Base-by-base conservation (phyloP, 306 rosid genomes). In the Quercus parvula region DNA sequence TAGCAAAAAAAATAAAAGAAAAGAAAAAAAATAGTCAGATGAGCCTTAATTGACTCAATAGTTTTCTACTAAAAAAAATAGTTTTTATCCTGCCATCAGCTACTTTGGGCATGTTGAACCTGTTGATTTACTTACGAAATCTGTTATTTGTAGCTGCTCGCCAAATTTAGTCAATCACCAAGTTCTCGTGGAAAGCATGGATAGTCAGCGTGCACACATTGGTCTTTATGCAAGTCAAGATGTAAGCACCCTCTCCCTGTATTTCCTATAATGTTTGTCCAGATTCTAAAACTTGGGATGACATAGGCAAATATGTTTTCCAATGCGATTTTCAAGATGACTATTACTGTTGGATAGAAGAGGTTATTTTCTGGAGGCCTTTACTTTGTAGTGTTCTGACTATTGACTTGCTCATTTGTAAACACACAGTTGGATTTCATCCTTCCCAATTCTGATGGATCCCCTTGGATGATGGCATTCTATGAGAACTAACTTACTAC, bases 161-260 rank as follows among this genome's bases (percentile, higher is more conserved):
- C 93, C 99, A 55, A 95, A 95, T 86, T 96, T 95, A 72, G 88
- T 84, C 72, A 89, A 82, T 83, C 82, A 95, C 88, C 99, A 95
- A 95, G 98, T 95, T 76, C 94, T 95, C 27, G 84, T 91, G 35
- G 99, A 95, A 86, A 95, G 98, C 93, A 95, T 95, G 99, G 99
- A 90, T 73, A 84, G 88, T 79, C 88, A 87, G 62, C 86, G 85
- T 67, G 84, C 97, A 24, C 99, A 91, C 78, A 89, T 95, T 46
- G 99, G 99, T 83, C 83, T 96, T 35, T 96, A 89, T 86, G 98
- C 99, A 55, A 91, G 83, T 84, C 92, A 82, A 70, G 96, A 96
- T 73, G 99, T 96, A 90, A 90, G 97, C 74, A 52, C 58, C 78
- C 76, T 80, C 80, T 70, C 75, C 44, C 66, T 70, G 72, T 78